phyloP scores from a whole-genome alignment of 495 filamentous ascomycete species.

The Lepidopterella palustris region DNA sequence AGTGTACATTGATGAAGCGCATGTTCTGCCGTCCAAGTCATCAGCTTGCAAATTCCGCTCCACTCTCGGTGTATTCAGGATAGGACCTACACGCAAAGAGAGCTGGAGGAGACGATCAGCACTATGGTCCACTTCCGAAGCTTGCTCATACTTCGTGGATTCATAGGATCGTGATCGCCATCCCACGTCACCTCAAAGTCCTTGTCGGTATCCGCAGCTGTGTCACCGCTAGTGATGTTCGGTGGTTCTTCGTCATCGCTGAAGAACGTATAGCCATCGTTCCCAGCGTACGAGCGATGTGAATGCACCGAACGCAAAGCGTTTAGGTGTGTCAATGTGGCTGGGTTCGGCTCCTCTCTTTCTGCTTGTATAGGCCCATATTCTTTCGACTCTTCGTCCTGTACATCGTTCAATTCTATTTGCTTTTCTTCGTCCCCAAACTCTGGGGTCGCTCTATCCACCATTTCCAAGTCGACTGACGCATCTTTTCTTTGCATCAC shows the following conservation, averaged over 20 bases:
- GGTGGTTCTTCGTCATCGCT: conserved; percentile 18
- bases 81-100: conserved; percentile 73
- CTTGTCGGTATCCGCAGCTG: conserved; percentile 13
- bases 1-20: conserved; percentile 83
- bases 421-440: neutral
- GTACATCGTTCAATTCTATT: neutral
- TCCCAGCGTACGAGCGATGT: conserved; percentile 23
- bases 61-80: neutral
- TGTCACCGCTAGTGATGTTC: conserved; percentile 17
- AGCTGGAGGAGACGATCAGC: conserved; percentile 60
- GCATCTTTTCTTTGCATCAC: neutral
- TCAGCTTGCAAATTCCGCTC: neutral
- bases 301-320: conserved; percentile 14
- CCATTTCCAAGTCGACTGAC: neutral
- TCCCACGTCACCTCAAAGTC: conserved; percentile 64
- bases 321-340: conserved; percentile 6
- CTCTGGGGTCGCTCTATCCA: neutral
- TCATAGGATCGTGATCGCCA: conserved; percentile 62
- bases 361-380: neutral
- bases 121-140: conserved; percentile 72
- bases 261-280: conserved; percentile 28
- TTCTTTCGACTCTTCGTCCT: neutral
- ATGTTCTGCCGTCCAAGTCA: conserved; percentile 52
- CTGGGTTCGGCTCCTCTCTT: neutral
- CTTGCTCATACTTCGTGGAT: conserved; percentile 64